Evolutionary conservation across 768 basidiomycete species (phyloP).

Genomic region (Tephrocybe sp.): DNA sequence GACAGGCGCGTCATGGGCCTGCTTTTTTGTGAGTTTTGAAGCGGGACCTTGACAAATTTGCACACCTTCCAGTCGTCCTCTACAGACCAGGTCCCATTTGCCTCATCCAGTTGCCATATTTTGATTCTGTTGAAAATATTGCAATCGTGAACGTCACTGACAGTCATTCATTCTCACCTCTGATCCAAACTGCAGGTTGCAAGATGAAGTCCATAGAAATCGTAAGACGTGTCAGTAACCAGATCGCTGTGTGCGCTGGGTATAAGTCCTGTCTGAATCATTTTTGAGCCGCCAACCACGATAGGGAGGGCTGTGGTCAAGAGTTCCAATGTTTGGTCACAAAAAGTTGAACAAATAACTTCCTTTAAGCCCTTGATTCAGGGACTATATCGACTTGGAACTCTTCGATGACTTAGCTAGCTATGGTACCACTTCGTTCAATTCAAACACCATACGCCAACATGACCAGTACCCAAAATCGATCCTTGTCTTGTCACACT

Average conservation of each 20-base stretch:
- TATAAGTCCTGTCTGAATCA: constrained; percentile 83
- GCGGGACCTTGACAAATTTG: not conserved
- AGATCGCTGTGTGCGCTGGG: constrained; percentile 78
- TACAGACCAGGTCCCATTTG: constrained; percentile 68
- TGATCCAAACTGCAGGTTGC: constrained; percentile 86
- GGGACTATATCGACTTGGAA: no score
- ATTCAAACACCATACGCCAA: no score
- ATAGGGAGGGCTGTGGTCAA: no score
- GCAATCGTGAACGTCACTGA: constrained; percentile 8
- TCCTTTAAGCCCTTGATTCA: no score
- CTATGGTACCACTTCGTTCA: no score
- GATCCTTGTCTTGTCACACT: no score
- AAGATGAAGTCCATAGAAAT: constrained; percentile 83
- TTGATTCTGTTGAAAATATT: constrained; percentile 62
- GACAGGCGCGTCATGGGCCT: constrained; percentile 96
- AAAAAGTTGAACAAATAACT: no score
- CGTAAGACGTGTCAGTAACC: constrained; percentile 84
- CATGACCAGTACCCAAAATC: no score
- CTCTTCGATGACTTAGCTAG: no score
- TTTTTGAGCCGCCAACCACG: constrained; percentile 24
- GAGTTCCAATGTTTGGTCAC: no score
- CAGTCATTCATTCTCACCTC: constrained; percentile 41
- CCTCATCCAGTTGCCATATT: constrained; percentile 79
- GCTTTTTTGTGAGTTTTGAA: not conserved
- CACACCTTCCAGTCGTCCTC: constrained; percentile 92